Percentiles rank a stretch among this genome's conserved stretches.
These are phyloP conservation scores for Zygosaccharomyces gambellarensis DNA, from an alignment of 805 yeast genomes.

Conservation along the genomic window DNA sequence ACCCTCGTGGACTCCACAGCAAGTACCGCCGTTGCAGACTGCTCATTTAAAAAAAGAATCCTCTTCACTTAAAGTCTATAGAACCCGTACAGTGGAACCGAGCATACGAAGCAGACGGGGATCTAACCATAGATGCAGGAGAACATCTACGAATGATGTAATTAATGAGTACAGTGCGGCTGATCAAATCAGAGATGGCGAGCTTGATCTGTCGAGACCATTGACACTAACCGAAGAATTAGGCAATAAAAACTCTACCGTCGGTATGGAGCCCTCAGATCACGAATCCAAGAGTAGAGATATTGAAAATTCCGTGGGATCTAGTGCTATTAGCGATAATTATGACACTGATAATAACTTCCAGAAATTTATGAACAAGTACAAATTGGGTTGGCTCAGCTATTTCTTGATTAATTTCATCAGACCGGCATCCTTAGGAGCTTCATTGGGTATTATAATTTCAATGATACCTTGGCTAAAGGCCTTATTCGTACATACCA, in stretches of 20 bases:
- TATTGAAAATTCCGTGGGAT: neutral
- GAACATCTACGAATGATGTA: conserved; percentile 37
- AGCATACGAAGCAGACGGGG: too few species aligned
- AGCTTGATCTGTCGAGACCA: conserved; percentile 31
- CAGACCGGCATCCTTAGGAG: conserved; percentile 68
- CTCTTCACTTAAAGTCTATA: conserved; percentile 2
- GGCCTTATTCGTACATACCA: conserved; percentile 56
- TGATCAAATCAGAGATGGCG: conserved; percentile 27
- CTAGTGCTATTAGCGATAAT: neutral
- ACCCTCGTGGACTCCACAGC: neutral
- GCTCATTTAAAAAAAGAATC: neutral
- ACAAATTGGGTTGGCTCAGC: conserved; percentile 34
- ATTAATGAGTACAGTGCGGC: conserved; percentile 40
- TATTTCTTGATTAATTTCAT: conserved; percentile 46
- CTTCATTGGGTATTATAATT: conserved; percentile 59
- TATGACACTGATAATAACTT: conserved; percentile 8
- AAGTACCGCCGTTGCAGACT: neutral
- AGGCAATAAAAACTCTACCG: conserved; percentile 20
- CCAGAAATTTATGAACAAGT: conserved; percentile 23
- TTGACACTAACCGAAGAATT: conserved; percentile 29
- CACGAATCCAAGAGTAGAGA: neutral
- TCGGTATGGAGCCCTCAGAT: conserved; percentile 11
- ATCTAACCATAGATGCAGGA: conserved; percentile 4
- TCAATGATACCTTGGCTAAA: conserved; percentile 87
- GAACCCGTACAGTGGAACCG: conserved; percentile 1